Evolutionary conservation across 2,329 filamentous ascomycete genomes (phyloP), one percentile per base, ranked within the genome.

Genomic region (Verticillium albo-atrum): DNA sequence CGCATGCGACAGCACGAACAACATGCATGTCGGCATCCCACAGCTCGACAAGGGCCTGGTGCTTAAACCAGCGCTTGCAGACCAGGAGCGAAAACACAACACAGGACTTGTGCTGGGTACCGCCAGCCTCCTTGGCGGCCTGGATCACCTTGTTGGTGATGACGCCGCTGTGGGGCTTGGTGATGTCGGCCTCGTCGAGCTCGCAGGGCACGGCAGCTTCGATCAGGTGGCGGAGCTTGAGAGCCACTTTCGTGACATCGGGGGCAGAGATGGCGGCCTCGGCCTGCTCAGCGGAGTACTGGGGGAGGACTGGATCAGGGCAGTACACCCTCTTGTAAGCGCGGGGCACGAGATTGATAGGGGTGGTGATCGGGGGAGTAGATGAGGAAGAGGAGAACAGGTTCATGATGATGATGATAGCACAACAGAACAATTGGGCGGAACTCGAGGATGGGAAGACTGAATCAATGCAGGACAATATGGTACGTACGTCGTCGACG

Each of bases 121-220:
- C 89, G 5, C 92, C 95, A 0, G 95, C 94, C 65, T 92, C 85
- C 65, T 84, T 90, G 20, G 95, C 92, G 0, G 93, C 92, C 65
- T 87, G 76, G 62, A 98, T 77, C 15, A 99, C 95, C 61, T 86
- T 83, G 3, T 78, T 77, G 0, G 92, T 97, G 71, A 99, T 92
- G 72, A 99, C 81, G 53, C 86, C 84, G 74, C 91, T 96, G 74
- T 98, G 92, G 3, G 94, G 86, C 56, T 82, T 82, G 4, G 90
- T 95, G 70, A 99, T 81, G 59, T 84, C 79, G 5, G 81, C 81
- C 70, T 91, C 86, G 60, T 95, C 89, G 42, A 99, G 82, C 74
- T 99, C 95, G 77, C 91, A 97, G 1, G 94, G 91, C 27, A 99
- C 85, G 58, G 92, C 89, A 71, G 92, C 85, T 74, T 97, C 92